Evolutionary conservation across 441 rosid species (phyloP).

Genomic region (Pelargonium fulgidum): DNA sequence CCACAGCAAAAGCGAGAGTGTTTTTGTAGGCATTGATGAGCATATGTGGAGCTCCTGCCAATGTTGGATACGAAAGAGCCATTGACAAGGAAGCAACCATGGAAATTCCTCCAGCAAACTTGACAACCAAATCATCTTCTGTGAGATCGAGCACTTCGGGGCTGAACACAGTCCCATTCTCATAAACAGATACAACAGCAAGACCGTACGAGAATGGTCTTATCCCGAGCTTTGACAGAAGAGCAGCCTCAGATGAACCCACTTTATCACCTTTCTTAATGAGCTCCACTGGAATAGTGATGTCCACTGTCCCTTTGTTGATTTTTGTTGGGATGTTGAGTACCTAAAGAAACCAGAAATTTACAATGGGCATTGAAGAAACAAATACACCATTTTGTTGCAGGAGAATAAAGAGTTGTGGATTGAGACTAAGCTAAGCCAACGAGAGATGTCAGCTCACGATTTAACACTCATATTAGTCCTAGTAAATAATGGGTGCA

Average conservation of each 20-base stretch:
- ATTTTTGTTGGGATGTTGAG: slow-evolving; percentile 66
- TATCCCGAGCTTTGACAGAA: slow-evolving; percentile 48
- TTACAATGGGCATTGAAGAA: background rate
- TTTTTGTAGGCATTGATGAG: slow-evolving; percentile 50
- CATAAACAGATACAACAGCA: slow-evolving; percentile 36
- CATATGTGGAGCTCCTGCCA: slow-evolving; percentile 55
- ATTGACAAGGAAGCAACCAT: slow-evolving; percentile 42
- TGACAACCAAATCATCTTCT: slow-evolving; percentile 38
- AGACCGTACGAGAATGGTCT: slow-evolving; percentile 57
- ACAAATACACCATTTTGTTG: background rate
- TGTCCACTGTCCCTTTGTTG: slow-evolving; percentile 66
- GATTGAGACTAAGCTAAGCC: no score
- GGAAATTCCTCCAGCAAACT: slow-evolving; percentile 40
- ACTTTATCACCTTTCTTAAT: slow-evolving; percentile 59
- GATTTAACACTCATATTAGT: no score
- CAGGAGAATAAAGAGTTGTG: background rate
- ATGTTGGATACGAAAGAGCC: slow-evolving; percentile 42
- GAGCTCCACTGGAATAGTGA: slow-evolving; percentile 53
- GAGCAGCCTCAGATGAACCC: slow-evolving; percentile 62
- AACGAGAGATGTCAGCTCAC: no score
- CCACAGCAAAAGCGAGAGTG: slow-evolving; percentile 36
- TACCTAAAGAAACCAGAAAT: slow-evolving; percentile 30
- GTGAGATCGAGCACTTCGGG: slow-evolving; percentile 53
- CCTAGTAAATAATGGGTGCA: no score
- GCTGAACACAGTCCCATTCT: slow-evolving; percentile 48